Evolutionary conservation across 768 basidiomycete genomes (phyloP).

Genomic region (Kwoniella dejecticola): DNA sequence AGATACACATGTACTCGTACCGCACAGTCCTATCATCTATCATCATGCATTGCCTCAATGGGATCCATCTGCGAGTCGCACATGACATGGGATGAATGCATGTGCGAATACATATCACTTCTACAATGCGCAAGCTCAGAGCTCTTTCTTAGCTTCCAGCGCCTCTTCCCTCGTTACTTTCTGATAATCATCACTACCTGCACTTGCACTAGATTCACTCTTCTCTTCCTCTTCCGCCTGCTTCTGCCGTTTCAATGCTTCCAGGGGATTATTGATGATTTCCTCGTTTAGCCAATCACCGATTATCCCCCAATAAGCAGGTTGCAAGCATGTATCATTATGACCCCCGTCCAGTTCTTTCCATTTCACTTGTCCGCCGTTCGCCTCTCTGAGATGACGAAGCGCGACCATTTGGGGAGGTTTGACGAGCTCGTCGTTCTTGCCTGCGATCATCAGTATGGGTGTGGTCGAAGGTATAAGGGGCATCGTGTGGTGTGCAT

Average conservation of each 20-base stretch:
- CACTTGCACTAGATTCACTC: conserved; percentile 1
- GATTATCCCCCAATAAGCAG: conserved; percentile 56
- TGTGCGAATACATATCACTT: too few relatives aligned
- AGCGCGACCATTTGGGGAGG: conserved; percentile 67
- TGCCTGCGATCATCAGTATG: conserved; percentile 79
- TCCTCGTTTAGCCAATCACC: conserved; percentile 51
- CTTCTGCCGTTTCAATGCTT: not conserved
- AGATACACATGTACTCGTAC: too few relatives aligned
- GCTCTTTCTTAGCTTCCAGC: conserved; percentile 17
- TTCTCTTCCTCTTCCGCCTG: conserved; percentile 4
- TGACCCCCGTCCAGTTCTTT: conserved; percentile 56
- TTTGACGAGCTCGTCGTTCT: conserved; percentile 71
- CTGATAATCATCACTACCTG: conserved; percentile 12
- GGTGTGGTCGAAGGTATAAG: conserved; percentile 59
- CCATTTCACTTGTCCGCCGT: conserved; percentile 51
- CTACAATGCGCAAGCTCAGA: not conserved
- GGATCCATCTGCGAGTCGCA: too few relatives aligned
- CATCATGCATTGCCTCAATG: too few relatives aligned
- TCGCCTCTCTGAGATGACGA: conserved; percentile 28
- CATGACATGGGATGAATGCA: too few relatives aligned
- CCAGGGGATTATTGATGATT: conserved; percentile 15
- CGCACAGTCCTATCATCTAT: too few relatives aligned
- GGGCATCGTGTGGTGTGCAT: conserved; percentile 69
- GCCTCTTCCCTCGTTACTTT: conserved; percentile 14
- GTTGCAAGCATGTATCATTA: conserved; percentile 57